A percentile compares a stretch with the other conserved stretches of the same genome.
These are phyloP conservation scores for Jackrogersella minutella DNA, from an alignment of 495 filamentous ascomycete genomes.

Conservation along the genomic window DNA sequence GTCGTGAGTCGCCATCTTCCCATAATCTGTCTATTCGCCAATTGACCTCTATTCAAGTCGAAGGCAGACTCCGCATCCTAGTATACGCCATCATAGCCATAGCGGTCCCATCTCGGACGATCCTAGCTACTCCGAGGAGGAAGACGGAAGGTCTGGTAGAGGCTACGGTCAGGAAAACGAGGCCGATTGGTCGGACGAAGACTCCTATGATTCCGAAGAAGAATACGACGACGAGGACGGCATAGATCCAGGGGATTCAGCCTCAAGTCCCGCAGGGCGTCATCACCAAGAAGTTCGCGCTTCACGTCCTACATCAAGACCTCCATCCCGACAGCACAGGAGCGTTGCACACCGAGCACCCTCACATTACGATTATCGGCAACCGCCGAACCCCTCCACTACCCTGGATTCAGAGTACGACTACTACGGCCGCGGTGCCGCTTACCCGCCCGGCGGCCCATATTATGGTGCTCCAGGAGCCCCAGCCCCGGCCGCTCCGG, in stretches of 20 bases:
- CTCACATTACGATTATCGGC: slow-evolving; percentile 47
- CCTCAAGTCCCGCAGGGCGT: slow-evolving; percentile 57
- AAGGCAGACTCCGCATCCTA: slow-evolving; percentile 31
- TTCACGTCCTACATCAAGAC: slow-evolving; percentile 40
- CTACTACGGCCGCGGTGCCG: slow-evolving; percentile 45
- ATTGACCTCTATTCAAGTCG: slow-evolving; percentile 38
- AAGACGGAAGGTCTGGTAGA: slow-evolving; percentile 30
- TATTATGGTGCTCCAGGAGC: slow-evolving; percentile 43
- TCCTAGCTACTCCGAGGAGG: slow-evolving; percentile 44
- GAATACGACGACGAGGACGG: slow-evolving; percentile 62
- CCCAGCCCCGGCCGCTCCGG: neutral
- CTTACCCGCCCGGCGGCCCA: slow-evolving; percentile 46
- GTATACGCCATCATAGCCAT: slow-evolving; percentile 30
- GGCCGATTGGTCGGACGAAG: slow-evolving; percentile 57
- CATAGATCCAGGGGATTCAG: slow-evolving; percentile 83
- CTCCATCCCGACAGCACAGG: slow-evolving; percentile 47
- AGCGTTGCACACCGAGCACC: slow-evolving; percentile 47
- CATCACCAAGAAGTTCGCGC: slow-evolving; percentile 46
- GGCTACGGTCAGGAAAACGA: slow-evolving; percentile 38
- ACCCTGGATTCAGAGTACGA: slow-evolving; percentile 58
- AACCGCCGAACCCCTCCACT: slow-evolving; percentile 52
- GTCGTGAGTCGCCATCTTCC: slow-evolving; percentile 52
- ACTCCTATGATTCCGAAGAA: slow-evolving; percentile 59
- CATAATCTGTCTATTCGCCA: slow-evolving; percentile 18
- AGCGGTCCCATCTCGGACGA: slow-evolving; percentile 37